Conservation (phyloP, 345 rosid genomes). For the Aquilaria malaccensis region DNA sequence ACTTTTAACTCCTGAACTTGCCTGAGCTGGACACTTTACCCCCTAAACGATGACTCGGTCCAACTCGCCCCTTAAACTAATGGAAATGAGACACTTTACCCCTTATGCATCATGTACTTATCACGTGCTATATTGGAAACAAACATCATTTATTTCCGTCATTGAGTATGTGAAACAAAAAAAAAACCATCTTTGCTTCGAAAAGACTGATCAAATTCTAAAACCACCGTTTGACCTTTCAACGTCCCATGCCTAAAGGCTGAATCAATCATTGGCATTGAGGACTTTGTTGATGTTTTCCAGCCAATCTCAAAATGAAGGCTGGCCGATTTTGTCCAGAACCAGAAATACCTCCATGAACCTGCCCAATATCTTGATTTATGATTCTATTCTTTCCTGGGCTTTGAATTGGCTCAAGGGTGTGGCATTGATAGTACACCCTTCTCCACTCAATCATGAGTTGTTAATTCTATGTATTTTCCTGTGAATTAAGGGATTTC, state of each 20-base stretch:
- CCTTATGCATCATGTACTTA: too few relatives aligned
- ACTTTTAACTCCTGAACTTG: too few relatives aligned
- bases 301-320: conserved; percentile 12
- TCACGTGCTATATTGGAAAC: too few relatives aligned
- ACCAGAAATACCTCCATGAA: conserved; percentile 5
- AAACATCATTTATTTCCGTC: too few relatives aligned
- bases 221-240: background rate
- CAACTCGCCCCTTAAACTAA: too few relatives aligned
- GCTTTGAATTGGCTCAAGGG: conserved; percentile 25
- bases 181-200: too few relatives aligned
- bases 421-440: conserved; percentile 24
- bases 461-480: conserved; percentile 27
- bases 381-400: conserved; percentile 41
- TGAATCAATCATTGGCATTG: conserved; percentile 12
- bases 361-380: conserved; percentile 20
- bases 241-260: conserved; percentile 17
- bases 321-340: conserved; percentile 22
- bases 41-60: too few relatives aligned
- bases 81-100: too few relatives aligned
- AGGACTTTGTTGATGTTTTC: conserved; percentile 21
- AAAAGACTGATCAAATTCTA: too few relatives aligned
- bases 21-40: too few relatives aligned
- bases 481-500: conserved; percentile 19
- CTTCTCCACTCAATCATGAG: conserved; percentile 34
- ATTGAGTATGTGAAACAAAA: too few relatives aligned